phyloP scores from a whole-genome alignment of 306 rosid genomes.

The Coriaria nepalensis region DNA sequence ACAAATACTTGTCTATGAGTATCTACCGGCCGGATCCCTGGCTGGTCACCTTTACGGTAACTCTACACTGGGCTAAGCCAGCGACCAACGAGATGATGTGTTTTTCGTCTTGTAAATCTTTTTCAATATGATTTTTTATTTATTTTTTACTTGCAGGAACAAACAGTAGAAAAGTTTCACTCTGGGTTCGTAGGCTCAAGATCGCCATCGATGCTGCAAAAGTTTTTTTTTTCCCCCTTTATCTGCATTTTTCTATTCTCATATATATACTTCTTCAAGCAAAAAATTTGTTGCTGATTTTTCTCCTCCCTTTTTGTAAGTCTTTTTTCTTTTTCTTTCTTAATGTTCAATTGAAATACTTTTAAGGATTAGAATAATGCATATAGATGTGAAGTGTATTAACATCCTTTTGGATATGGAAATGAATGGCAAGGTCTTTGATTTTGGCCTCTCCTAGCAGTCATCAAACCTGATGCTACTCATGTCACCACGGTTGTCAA shows the following conservation, averaged over 20 bases:
- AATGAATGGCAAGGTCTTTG: conserved; percentile 87
- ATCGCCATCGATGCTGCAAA: conserved; percentile 92
- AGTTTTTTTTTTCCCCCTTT: conserved; percentile 28
- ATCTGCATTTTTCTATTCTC: too few relatives aligned
- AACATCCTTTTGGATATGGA: conserved; percentile 78
- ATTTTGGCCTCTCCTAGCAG: conserved; percentile 90
- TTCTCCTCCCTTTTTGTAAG: background rate
- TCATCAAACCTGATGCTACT: conserved; percentile 57
- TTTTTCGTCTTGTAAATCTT: too few relatives aligned
- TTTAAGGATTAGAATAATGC: conserved; percentile 78
- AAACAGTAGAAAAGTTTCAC: conserved; percentile 36
- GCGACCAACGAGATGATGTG: too few relatives aligned
- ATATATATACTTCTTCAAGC: too few relatives aligned
- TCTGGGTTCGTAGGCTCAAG: conserved; percentile 92
- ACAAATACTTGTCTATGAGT: conserved; percentile 87
- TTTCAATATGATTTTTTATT: conserved; percentile 1
- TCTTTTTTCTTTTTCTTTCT: too few relatives aligned
- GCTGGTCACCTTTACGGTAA: conserved; percentile 79
- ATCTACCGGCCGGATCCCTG: conserved; percentile 85
- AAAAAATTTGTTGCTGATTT: too few relatives aligned
- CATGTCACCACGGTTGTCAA: conserved; percentile 91
- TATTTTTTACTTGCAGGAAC: conserved; percentile 30
- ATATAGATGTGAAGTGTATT: conserved; percentile 86
- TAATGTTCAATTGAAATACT: background rate
- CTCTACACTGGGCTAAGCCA: too few relatives aligned